Evolutionary conservation across 2,329 filamentous ascomycete species (phyloP), one percentile per base, ranked within the genome.

Genomic region (Trichoderma harzianum): DNA sequence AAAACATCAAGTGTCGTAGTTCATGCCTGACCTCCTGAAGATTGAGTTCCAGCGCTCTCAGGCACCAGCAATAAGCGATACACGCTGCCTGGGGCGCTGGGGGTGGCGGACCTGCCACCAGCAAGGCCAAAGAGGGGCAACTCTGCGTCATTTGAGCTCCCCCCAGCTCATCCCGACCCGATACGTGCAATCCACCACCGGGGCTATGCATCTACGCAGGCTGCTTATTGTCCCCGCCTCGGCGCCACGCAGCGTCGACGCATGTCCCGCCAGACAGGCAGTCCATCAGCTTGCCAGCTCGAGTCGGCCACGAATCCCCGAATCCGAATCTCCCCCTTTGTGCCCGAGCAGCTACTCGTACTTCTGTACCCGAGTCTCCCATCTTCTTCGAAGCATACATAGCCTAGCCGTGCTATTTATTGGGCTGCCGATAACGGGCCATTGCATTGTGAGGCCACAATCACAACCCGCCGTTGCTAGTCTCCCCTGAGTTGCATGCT

Each of bases 141-240:
- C 58, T 68, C 76, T 77, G 76, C 76, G 75, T 77, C 76, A 77
- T 76, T 77, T 75, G 64, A 66, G 62, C 64, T 57, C 53, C 61
- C 55, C 51, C 65, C 39, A 69, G 70, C 57, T 51, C 53, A 30
- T 24, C 28, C 12, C 30, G 60, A 66, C 71, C 68, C 71, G 60
- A 16, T 71, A 72, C 11, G 43, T 47, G 71, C 71, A 71, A 71
- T 39, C 51, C 55, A 39, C 71, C 47, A 61, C 60, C 43, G 60
- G 26, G 39, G 63, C 57, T 71, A 73, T 65, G 72, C 70, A 60
- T 39, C 26, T 71, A 73, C 26, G 26, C 69, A 61, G 60, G 30
- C 51, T 36, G 43, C 63, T 28, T 57, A 66, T 57, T 69, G 58
- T 62, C 70, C 70, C 72, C 63, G 62, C 62, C 69, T 71, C 71